A percentile compares a stretch with the other conserved stretches of the same genome.
phyloP scores from a whole-genome alignment of 2,329 filamentous ascomycete species.

The Zopfia rhizophila region DNA sequence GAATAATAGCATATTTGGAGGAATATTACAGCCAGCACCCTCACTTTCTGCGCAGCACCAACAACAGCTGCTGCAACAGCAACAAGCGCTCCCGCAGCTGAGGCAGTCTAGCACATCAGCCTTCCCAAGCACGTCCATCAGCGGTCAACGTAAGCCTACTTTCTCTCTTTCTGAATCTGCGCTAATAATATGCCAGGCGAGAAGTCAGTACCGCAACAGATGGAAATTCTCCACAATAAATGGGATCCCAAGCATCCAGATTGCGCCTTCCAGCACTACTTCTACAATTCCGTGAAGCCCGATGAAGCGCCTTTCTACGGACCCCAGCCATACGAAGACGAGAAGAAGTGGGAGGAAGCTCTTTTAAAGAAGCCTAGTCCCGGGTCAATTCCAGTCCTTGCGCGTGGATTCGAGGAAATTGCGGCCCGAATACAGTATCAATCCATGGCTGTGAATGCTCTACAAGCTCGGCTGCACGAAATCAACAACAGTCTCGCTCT shows the following conservation, averaged over 20 bases:
- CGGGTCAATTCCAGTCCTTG: conserved; percentile 80
- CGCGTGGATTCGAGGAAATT: conserved; percentile 76
- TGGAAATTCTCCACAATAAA: conserved; percentile 74
- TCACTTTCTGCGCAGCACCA: conserved; percentile 36
- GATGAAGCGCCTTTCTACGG: conserved; percentile 80
- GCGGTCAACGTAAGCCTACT: conserved; percentile 39
- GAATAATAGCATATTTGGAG: conserved; percentile 52
- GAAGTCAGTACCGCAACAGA: conserved; percentile 79
- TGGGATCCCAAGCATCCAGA: conserved; percentile 76
- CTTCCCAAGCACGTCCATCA: conserved; percentile 39
- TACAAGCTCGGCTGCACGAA: conserved; percentile 78
- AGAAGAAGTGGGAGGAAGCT: conserved; percentile 84
- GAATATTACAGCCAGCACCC: conserved; percentile 43
- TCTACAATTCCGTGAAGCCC: conserved; percentile 86
- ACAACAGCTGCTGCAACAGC: conserved; percentile 50
- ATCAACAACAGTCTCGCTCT: conserved; percentile 79
- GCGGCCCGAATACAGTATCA: conserved; percentile 78
- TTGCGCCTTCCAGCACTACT: conserved; percentile 83
- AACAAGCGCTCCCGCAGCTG: conserved; percentile 48
- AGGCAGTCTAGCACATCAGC: conserved; percentile 41
- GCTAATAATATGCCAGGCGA: conserved; percentile 61
- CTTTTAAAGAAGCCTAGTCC: conserved; percentile 80
- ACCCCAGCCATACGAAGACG: conserved; percentile 75
- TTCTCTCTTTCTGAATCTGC: not conserved
- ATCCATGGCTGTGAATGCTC: conserved; percentile 73